Evolutionary conservation across 2,329 filamentous ascomycete species (phyloP).

Genomic region (Aureobasidium melanogenum): DNA sequence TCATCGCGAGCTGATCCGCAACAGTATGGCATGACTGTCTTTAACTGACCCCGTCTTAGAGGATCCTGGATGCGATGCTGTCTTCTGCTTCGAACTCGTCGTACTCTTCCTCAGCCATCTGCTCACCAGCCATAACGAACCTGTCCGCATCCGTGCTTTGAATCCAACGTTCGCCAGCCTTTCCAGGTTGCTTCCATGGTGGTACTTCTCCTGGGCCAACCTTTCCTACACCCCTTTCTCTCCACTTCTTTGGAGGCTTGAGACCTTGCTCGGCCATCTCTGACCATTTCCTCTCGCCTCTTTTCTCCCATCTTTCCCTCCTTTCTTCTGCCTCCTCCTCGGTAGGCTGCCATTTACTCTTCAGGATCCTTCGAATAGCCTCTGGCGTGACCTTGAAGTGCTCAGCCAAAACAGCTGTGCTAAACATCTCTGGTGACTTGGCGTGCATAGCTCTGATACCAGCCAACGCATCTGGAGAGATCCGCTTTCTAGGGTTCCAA

Average conservation of each 20-base stretch:
- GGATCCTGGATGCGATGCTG: neutral
- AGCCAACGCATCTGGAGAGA: slow-evolving; percentile 87
- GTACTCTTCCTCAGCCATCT: neutral
- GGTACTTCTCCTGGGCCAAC: slow-evolving; percentile 11
- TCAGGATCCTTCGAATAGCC: slow-evolving; percentile 77
- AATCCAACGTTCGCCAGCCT: slow-evolving; percentile 14
- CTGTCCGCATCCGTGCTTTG: slow-evolving; percentile 8
- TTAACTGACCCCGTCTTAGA: neutral
- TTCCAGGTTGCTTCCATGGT: slow-evolving; percentile 8
- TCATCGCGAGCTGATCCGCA: neutral
- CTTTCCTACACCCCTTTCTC: slow-evolving; percentile 33
- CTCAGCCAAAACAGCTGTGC: slow-evolving; percentile 60
- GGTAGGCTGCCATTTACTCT: slow-evolving; percentile 62
- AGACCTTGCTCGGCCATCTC: slow-evolving; percentile 42
- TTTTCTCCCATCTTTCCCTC: slow-evolving; percentile 37
- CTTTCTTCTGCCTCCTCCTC: slow-evolving; percentile 37
- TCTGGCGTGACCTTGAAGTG: slow-evolving; percentile 85
- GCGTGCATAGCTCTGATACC: slow-evolving; percentile 77
- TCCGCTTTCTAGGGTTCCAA: slow-evolving; percentile 75
- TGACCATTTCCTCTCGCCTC: slow-evolving; percentile 41
- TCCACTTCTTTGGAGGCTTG: slow-evolving; percentile 47
- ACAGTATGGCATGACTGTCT: neutral
- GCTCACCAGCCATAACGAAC: slow-evolving; percentile 10
- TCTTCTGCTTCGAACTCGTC: neutral
- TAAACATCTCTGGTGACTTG: slow-evolving; percentile 69